Base-by-base conservation (phyloP, 2,329 filamentous ascomycete species). In the Talaromyces albobiverticillius region DNA sequence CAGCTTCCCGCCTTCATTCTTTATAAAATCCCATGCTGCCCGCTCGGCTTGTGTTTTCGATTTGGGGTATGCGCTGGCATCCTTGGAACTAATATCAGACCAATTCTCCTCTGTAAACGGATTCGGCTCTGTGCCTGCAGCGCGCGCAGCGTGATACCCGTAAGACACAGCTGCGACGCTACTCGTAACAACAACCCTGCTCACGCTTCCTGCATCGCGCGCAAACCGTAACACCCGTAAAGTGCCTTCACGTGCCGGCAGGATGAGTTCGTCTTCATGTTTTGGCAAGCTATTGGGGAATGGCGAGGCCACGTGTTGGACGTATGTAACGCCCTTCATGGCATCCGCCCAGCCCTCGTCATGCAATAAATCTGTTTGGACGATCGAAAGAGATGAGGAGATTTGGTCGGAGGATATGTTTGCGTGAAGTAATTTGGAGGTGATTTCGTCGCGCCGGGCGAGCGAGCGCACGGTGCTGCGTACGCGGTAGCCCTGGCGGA, bases 11-110 rank as follows among this genome's bases (percentile, higher is more conserved):
- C 63, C 66, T 58, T 66, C 64, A 10, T 60, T 59, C 16, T 61
- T 51, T n/a, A 69, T 61, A 45, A 60, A 71, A 8, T 69, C 64
- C 69, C 68, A 71, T 3, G 69, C 69, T 1, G 67, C 62, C 7
- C 46, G 53, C 57, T 71, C 68, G 1, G 68, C 69, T 18, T 71
- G 43, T 1, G 63, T 70, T 58, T 72, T 71, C 50, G 62, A 66
- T 50, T 70, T 70, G 4, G 46, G 56, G 47, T 72, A 71, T 1
- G 68, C 56, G 1, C 50, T 46, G 2, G 67, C 56, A 2, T 46
- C 6, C 8, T 36, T 53, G 6, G 51, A 54, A 29, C 61, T 57
- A 14, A 61, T 36, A 25, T 63, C 42, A 8, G 65, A 62, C 69
- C 68, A 71, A 41, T 66, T 59, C 34, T 66, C 57, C 55, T 72